A percentile compares a stretch with the other conserved stretches of the same genome.
Evolutionary conservation across 2,329 filamentous ascomycete genomes (phyloP).

Genomic region (Alternaria sp.): DNA sequence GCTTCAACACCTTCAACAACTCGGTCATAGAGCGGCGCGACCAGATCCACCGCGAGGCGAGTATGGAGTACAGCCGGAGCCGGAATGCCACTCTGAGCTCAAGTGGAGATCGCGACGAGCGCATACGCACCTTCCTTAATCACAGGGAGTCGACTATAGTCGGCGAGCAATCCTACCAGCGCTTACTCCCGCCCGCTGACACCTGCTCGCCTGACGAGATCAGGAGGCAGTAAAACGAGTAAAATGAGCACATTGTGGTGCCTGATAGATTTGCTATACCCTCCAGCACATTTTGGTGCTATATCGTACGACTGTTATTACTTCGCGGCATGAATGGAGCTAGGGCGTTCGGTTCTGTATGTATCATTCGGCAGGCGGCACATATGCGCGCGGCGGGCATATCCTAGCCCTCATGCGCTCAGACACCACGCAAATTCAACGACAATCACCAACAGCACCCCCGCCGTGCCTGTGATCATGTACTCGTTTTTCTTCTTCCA

Average conservation of each 20-base stretch:
- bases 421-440: constrained; percentile 31
- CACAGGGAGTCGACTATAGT: constrained; percentile 50
- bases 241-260: constrained; percentile 20
- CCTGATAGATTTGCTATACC: constrained; percentile 7
- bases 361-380: constrained; percentile 28
- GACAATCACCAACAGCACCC: constrained; percentile 8
- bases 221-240: constrained; percentile 34
- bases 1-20: constrained; percentile 68
- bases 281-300: constrained; percentile 17
- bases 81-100: constrained; percentile 59
- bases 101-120: constrained; percentile 52
- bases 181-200: constrained; percentile 55
- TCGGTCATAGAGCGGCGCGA: constrained; percentile 71
- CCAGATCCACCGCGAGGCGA: constrained; percentile 69
- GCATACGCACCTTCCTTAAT: constrained; percentile 79
- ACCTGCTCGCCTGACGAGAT: constrained; percentile 54
- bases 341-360: constrained; percentile 27
- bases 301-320: constrained; percentile 11
- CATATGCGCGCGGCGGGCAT: constrained; percentile 16
- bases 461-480: background rate
- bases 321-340: constrained; percentile 14
- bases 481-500: background rate
- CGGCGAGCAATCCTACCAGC: constrained; percentile 55
- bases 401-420: constrained; percentile 30
- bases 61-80: constrained; percentile 66